A percentile compares a stretch with the other conserved stretches of the same genome.
These are phyloP conservation scores for Pythium aquatile DNA, from an alignment of 352 stramenopile genomes.

Conservation along the genomic window DNA sequence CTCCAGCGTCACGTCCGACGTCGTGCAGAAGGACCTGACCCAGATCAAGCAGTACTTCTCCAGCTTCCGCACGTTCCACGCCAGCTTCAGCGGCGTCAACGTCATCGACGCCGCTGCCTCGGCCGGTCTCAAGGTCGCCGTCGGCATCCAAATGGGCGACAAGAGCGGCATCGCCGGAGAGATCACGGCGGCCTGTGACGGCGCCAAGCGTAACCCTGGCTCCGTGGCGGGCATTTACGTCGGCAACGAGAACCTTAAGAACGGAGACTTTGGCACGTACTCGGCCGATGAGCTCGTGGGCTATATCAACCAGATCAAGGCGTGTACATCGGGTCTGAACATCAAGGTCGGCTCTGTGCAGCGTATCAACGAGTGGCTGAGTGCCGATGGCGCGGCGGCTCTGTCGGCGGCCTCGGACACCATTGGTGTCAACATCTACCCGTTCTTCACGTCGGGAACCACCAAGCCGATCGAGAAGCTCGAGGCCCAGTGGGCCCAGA, in stretches of 20 bases:
- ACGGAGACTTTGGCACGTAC: slow-evolving; percentile 27
- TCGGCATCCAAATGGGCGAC: slow-evolving; percentile 35
- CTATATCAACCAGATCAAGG: slow-evolving; percentile 34
- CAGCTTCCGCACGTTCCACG: slow-evolving; percentile 39
- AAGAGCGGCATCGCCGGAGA: slow-evolving; percentile 29
- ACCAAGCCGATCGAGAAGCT: slow-evolving; percentile 45
- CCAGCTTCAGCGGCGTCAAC: slow-evolving; percentile 35
- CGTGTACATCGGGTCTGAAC: slow-evolving; percentile 22
- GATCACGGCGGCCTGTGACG: slow-evolving; percentile 31
- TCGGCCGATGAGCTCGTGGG: slow-evolving; percentile 29
- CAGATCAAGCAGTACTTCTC: slow-evolving; percentile 35
- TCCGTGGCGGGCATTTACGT: slow-evolving; percentile 37
- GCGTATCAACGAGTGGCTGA: slow-evolving; percentile 64
- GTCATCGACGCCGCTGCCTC: slow-evolving; percentile 31
- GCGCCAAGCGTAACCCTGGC: slow-evolving; percentile 26
- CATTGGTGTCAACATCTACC: slow-evolving; percentile 70
- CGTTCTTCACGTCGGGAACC: slow-evolving; percentile 57
- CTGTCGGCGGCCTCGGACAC: slow-evolving; percentile 31
- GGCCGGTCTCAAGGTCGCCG: slow-evolving; percentile 30
- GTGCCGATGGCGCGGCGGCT: slow-evolving; percentile 29
- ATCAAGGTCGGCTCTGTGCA: slow-evolving; percentile 50
- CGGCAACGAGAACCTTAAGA: slow-evolving; percentile 43
- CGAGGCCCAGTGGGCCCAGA: slow-evolving; percentile 44
- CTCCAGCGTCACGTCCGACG: slow-evolving; percentile 26
- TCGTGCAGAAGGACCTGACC: slow-evolving; percentile 28